These are phyloP conservation scores for Saraca asoca DNA, from an alignment of 331 rosid species.

Conservation along the genomic window DNA sequence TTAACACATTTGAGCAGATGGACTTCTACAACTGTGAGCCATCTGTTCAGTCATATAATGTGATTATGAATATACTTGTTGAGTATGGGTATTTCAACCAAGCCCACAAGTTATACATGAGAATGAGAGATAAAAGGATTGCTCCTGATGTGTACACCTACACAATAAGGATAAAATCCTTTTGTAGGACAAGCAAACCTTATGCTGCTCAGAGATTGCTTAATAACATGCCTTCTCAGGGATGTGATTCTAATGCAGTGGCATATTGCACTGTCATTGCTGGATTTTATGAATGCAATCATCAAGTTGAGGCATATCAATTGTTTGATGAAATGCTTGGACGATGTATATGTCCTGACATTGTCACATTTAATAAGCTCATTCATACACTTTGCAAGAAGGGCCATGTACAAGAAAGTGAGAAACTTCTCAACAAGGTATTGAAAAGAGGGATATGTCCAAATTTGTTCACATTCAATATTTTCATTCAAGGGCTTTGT, in stretches of 20 bases:
- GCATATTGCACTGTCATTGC: conserved; percentile 76
- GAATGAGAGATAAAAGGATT: conserved; percentile 69
- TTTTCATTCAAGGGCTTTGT: conserved; percentile 80
- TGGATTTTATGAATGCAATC: conserved; percentile 63
- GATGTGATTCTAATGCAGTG: conserved; percentile 71
- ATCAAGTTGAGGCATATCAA: conserved; percentile 47
- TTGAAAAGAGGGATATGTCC: conserved; percentile 76
- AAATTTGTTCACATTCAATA: conserved; percentile 78
- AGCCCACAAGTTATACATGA: conserved; percentile 81
- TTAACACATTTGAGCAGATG: conserved; percentile 78
- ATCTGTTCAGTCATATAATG: conserved; percentile 70
- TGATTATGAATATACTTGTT: conserved; percentile 71
- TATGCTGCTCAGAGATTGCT: conserved; percentile 73
- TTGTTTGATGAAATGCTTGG: conserved; percentile 76
- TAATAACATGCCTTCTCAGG: conserved; percentile 67
- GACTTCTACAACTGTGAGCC: conserved; percentile 81
- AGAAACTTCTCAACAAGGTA: conserved; percentile 71
- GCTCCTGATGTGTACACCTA: conserved; percentile 73
- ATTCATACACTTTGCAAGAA: conserved; percentile 68
- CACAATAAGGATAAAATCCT: conserved; percentile 81
- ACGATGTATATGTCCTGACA: conserved; percentile 55
- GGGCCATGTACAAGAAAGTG: conserved; percentile 68
- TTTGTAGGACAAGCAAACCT: conserved; percentile 74
- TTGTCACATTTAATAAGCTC: conserved; percentile 79
- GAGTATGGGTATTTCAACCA: conserved; percentile 65